These are phyloP conservation scores for Dichotomocladium elegans DNA, from an alignment of 371 early-diverging fungal species.

Conservation along the genomic window DNA sequence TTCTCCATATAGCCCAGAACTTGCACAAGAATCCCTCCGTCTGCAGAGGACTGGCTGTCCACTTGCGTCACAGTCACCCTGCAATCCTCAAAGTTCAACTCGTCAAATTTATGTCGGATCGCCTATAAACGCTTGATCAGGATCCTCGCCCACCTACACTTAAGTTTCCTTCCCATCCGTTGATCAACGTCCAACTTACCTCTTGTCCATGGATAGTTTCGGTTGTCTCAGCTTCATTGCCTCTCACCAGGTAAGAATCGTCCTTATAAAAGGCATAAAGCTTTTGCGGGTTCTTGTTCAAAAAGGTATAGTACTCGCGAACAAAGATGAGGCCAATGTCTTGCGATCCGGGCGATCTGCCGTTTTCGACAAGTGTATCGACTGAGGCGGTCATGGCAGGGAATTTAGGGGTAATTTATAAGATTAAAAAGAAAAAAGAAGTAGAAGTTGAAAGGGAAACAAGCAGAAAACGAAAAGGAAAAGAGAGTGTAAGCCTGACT, in stretches of 20 bases:
- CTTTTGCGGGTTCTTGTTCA: constrained; percentile 80
- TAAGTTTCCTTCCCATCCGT: too few species aligned
- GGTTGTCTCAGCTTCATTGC: constrained; percentile 71
- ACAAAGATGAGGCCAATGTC: constrained; percentile 94
- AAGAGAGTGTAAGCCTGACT: too few species aligned
- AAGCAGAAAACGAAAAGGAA: too few species aligned
- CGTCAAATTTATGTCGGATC: constrained; percentile 74
- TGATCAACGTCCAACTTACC: constrained; percentile 20
- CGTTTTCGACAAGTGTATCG: constrained; percentile 10
- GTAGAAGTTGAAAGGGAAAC: too few species aligned
- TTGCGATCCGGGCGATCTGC: constrained; percentile 25
- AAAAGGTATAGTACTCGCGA: constrained; percentile 91
- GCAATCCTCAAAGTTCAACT: constrained; percentile 76
- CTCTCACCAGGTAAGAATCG: constrained; percentile 77
- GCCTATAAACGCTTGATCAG: constrained; percentile 45
- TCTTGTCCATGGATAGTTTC: constrained; percentile 31
- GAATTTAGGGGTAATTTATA: too few species aligned
- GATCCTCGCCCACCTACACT: too few species aligned
- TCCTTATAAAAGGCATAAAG: constrained; percentile 88
- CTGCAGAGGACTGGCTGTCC: constrained; percentile 76
- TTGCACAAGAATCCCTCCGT: constrained; percentile 84
- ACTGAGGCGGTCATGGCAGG: constrained; percentile 28
- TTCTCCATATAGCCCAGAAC: constrained; percentile 93
- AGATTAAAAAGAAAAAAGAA: too few species aligned
- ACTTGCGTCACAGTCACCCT: constrained; percentile 86